Conservation (phyloP, 129 eudicot species). For the Flaveria bidentis region DNA sequence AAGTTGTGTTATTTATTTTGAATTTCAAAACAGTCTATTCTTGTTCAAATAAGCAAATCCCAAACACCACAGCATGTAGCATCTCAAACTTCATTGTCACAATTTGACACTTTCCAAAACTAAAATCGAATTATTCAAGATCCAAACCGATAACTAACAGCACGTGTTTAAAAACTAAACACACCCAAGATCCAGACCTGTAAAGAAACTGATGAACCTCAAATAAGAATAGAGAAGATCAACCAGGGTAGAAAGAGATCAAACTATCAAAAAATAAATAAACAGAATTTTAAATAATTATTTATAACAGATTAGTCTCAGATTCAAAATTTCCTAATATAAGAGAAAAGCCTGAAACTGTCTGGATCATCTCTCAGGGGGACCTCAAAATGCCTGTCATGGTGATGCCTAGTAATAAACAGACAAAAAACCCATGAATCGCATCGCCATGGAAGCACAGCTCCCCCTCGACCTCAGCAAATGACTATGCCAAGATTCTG, state of each 20-base stretch:
- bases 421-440: slow-evolving; percentile 33
- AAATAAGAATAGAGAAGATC: slow-evolving; percentile 1
- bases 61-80: background rate
- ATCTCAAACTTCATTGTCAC: background rate
- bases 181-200: background rate
- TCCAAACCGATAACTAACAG: background rate
- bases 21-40: background rate
- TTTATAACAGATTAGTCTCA: slow-evolving; percentile 52
- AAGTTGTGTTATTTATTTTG: background rate
- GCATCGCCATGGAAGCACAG: slow-evolving; percentile 35
- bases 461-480: slow-evolving; percentile 35
- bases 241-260: background rate
- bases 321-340: slow-evolving; percentile 59
- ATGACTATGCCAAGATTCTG: slow-evolving; percentile 29
- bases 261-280: slow-evolving; percentile 21
- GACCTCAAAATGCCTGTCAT: slow-evolving; percentile 35
- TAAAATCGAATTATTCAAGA: background rate
- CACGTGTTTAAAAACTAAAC: background rate
- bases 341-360: slow-evolving; percentile 34
- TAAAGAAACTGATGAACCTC: background rate
- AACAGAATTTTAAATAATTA: slow-evolving; percentile 39
- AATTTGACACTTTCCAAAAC: background rate
- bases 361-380: slow-evolving; percentile 34
- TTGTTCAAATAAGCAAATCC: background rate
- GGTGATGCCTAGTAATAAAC: slow-evolving; percentile 38